Evolutionary conservation across 768 basidiomycete genomes (phyloP), one percentile per base, ranked within the genome.

Genomic region (Leucocoprinus sp.): DNA sequence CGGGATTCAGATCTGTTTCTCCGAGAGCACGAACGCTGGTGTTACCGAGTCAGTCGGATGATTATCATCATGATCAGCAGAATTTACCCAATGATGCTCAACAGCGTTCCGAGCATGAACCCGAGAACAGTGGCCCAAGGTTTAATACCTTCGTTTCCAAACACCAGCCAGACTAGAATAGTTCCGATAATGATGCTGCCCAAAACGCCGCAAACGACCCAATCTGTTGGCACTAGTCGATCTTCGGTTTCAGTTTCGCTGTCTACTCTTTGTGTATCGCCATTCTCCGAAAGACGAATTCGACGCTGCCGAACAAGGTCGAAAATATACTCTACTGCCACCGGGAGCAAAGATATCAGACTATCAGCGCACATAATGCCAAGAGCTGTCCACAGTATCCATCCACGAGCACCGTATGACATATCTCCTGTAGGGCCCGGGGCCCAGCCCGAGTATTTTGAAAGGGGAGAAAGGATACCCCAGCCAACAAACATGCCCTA

Each of bases 401-500:
- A 95, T 26, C 90, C 90, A 42, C 93, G 78, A n/a, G 92, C 83
- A 33, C 95, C 95, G 49, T 74, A 73, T 4, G 82, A 73, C 75
- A 92, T 90, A 54, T 90, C 87, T 1, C 82, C 80, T 4, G 95
- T 91, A 7, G 86, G 80, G 4, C 93, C 95, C 36, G 95, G 92
- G 0, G 95, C 93, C 95, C 95, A 98, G 8, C 88, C 91, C 0
- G 67, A 61, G 37, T 74, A 55, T 56, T 91, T 93, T 5, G 92
- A 76, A 5, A 97, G 57, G 4, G 95, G 95, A 0, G 91, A 91
- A n/a, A 98, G 68, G 17, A 97, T 64, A 3, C 79, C 93, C 95
- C 95, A 98, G 7, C 95, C 95, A 8, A 86, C 81, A n/a, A 97
- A 52, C 95, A 96, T 97, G 22, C 95, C 93, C 87, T 90, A 53